These are phyloP conservation scores for Aspergillus carbonarius DNA, from an alignment of 2,329 filamentous ascomycete genomes.

Conservation along the genomic window DNA sequence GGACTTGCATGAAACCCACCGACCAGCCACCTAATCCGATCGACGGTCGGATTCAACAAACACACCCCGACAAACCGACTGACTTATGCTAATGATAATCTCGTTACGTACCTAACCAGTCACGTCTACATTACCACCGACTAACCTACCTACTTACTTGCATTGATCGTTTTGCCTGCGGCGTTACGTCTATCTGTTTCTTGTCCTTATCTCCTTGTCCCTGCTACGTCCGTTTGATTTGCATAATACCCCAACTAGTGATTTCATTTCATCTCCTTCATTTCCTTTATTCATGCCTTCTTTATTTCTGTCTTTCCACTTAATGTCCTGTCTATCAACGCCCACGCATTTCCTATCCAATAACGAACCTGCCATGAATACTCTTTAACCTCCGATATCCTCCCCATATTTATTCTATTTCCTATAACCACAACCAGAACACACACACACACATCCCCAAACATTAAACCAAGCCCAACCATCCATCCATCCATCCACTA, in stretches of 20 bases:
- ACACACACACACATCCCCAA: too few species aligned
- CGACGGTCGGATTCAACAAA: background rate
- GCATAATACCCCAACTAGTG: constrained; percentile 6
- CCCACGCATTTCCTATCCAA: background rate
- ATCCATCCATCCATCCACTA: too few species aligned
- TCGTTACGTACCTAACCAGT: background rate
- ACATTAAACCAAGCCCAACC: too few species aligned
- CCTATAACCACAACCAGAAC: too few species aligned
- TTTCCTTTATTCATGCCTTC: background rate
- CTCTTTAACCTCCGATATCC: background rate
- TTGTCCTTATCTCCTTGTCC: background rate
- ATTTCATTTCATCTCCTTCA: background rate
- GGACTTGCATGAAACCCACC: background rate
- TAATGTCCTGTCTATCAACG: too few species aligned
- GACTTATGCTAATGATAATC: background rate
- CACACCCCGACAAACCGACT: background rate
- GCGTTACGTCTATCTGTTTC: background rate
- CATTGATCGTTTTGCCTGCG: background rate
- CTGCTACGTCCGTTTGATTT: background rate
- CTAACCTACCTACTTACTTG: too few species aligned
- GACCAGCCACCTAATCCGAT: background rate
- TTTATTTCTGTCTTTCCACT: background rate
- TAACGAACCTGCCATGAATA: background rate
- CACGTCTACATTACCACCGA: background rate
- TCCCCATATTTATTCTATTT: background rate